Conservation (phyloP, 371 early-diverging fungal species). For the Mortierella sp. region DNA sequence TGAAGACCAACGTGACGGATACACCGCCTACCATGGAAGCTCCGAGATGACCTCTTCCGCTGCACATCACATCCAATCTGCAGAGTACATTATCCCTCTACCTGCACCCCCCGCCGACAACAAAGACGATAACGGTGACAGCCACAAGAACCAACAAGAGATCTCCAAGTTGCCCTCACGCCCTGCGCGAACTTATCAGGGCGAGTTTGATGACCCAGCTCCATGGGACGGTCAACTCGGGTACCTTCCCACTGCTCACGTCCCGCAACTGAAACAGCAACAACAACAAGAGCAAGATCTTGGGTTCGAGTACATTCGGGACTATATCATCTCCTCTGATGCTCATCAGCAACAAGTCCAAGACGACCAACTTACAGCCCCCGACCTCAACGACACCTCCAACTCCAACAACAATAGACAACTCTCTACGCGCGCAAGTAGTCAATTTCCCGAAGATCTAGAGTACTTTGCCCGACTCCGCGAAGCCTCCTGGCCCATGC, state of each 20-base stretch:
- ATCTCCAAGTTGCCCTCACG: neutral
- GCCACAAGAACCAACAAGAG: neutral
- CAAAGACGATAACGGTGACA: neutral
- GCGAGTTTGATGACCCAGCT: neutral
- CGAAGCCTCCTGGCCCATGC: neutral
- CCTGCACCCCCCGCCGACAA: neutral
- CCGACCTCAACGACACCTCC: neutral
- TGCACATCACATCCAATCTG: neutral
- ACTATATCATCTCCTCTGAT: neutral
- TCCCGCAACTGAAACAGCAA: neutral
- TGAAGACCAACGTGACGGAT: neutral
- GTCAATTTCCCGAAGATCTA: neutral
- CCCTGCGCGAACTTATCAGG: neutral
- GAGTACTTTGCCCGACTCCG: neutral
- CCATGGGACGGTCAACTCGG: slow-evolving; percentile 1
- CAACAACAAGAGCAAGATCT: neutral
- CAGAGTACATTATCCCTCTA: neutral
- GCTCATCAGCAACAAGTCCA: neutral
- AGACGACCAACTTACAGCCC: neutral
- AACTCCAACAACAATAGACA: neutral
- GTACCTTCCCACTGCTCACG: neutral
- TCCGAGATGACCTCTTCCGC: neutral
- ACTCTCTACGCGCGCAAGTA: neutral
- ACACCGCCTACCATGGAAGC: neutral
- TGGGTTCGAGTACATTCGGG: neutral